A percentile compares a stretch with the other conserved stretches of the same genome.
Conservation (phyloP, 352 stramenopile genomes). For the Achlya hypogyna region DNA sequence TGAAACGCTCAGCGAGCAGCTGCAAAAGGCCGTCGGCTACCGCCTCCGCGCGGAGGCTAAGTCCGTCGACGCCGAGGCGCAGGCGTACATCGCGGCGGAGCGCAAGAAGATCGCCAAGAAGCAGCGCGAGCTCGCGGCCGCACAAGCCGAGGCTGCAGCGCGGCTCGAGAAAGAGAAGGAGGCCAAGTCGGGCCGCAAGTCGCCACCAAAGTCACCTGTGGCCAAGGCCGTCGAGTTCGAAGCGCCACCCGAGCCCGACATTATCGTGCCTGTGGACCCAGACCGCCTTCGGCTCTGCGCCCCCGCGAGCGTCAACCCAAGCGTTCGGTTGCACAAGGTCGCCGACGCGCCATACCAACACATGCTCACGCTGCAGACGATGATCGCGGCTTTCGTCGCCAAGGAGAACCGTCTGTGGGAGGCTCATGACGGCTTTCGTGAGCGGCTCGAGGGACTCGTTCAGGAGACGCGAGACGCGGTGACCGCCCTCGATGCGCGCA, state of each 20-base stretch:
- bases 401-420: neutral
- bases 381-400: neutral
- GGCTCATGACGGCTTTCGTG: conserved; percentile 9
- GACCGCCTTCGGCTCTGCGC: neutral
- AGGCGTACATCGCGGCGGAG: conserved; percentile 25
- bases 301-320: neutral
- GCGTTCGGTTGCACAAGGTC: neutral
- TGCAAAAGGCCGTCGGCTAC: conserved; percentile 20
- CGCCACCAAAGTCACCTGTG: conserved; percentile 32
- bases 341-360: neutral
- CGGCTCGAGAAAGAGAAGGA: conserved; percentile 35
- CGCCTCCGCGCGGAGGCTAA: neutral
- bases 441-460: neutral
- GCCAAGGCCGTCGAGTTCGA: conserved; percentile 23
- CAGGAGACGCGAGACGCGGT: neutral
- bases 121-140: conserved; percentile 33
- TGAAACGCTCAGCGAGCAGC: conserved; percentile 44
- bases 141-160: conserved; percentile 39
- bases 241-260: neutral
- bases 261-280: neutral
- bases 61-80: neutral
- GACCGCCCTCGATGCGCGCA: neutral
- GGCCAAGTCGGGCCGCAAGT: conserved; percentile 40
- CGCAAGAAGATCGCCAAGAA: conserved; percentile 50
- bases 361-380: neutral